These are phyloP conservation scores for Lactarius hatsudake DNA, from an alignment of 768 basidiomycete species.

Conservation along the genomic window DNA sequence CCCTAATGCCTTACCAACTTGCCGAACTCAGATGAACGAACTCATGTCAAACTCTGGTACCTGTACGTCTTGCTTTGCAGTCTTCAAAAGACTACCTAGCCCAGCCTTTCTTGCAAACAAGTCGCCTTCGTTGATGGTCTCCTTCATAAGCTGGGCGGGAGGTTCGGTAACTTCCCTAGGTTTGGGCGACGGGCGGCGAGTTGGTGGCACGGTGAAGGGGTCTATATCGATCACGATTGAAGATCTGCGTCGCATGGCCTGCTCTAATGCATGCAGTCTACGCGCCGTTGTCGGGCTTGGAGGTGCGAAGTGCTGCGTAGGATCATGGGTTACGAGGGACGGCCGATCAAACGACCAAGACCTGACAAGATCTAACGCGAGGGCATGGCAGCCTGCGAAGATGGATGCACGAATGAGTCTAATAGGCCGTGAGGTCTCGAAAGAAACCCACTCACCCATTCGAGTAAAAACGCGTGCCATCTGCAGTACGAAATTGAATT, in stretches of 20 bases:
- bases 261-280: slow-evolving; percentile 48
- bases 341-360: slow-evolving; percentile 92
- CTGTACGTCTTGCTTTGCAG: slow-evolving; percentile 83
- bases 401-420: slow-evolving; percentile 5
- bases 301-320: slow-evolving; percentile 34
- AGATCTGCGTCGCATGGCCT: slow-evolving; percentile 56
- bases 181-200: slow-evolving; percentile 52
- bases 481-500: slow-evolving; percentile 95
- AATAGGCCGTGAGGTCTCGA: background rate
- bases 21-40: slow-evolving; percentile 56
- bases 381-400: slow-evolving; percentile 76
- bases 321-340: slow-evolving; percentile 41
- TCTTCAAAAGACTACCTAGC: slow-evolving; percentile 82
- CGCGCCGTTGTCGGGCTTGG: slow-evolving; percentile 46
- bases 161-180: slow-evolving; percentile 26
- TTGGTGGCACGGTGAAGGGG: slow-evolving; percentile 57
- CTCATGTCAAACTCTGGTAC: slow-evolving; percentile 88
- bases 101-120: slow-evolving; percentile 65
- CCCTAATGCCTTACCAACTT: background rate
- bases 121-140: slow-evolving; percentile 50
- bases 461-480: slow-evolving; percentile 90
- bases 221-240: slow-evolving; percentile 93
- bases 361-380: slow-evolving; percentile 87
- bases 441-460: slow-evolving; percentile 65
- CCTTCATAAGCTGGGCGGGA: slow-evolving; percentile 27